These are phyloP conservation scores for Lodderomyces orthopsilosis DNA, from an alignment of 1,139 yeast species.

Conservation along the genomic window DNA sequence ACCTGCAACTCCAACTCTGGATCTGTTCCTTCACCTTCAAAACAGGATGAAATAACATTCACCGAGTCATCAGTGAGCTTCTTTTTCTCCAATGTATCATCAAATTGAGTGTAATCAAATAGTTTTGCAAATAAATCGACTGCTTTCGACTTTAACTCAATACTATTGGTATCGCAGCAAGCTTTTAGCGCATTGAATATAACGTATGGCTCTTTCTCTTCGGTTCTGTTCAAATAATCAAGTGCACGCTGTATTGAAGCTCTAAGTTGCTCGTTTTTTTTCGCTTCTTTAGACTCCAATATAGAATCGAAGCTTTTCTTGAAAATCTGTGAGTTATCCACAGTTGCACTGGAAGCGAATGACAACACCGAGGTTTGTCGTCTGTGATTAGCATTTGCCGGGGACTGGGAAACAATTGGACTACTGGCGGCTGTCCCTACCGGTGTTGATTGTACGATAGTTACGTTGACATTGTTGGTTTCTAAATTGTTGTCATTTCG, in stretches of 20 bases:
- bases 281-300: conserved; percentile 37
- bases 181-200: conserved; percentile 41
- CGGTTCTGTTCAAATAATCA: conserved; percentile 30
- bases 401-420: background rate
- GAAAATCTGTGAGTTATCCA: conserved; percentile 40
- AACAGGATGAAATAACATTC: conserved; percentile 79
- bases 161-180: conserved; percentile 30
- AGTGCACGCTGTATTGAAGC: conserved; percentile 34
- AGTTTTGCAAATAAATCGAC: conserved; percentile 46
- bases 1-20: conserved; percentile 87
- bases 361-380: conserved; percentile 23
- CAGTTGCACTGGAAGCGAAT: conserved; percentile 24
- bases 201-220: conserved; percentile 32
- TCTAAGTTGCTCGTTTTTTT: conserved; percentile 36
- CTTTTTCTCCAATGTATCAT: conserved; percentile 40
- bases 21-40: conserved; percentile 90
- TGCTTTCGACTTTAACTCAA: conserved; percentile 36
- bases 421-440: conserved; percentile 6
- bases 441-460: conserved; percentile 5
- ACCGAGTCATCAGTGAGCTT: conserved; percentile 80
- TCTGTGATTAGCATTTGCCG: conserved; percentile 8
- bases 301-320: conserved; percentile 38
- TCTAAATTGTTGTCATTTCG: background rate
- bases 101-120: conserved; percentile 44
- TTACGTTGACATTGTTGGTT: conserved; percentile 1